Evolutionary conservation across 2,329 filamentous ascomycete genomes (phyloP).

Genomic region (Massarina eburnea): DNA sequence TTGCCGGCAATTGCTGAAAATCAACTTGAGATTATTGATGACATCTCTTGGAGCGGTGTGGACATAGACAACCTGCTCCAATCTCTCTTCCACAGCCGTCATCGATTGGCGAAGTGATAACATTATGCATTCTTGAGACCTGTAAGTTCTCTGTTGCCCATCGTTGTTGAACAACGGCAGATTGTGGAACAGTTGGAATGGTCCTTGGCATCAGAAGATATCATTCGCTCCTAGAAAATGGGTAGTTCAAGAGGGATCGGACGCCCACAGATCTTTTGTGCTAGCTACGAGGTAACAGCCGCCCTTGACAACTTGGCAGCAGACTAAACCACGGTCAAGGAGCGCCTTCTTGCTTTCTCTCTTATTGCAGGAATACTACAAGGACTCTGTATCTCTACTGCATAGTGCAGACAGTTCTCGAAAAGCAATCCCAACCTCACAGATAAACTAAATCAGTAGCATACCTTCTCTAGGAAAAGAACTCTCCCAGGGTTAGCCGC

Average conservation of each 20-base stretch:
- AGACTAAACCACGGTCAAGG: no score
- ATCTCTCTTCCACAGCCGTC: constrained; percentile 90
- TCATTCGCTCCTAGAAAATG: no score
- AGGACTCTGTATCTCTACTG: no score
- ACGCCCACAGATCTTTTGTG: no score
- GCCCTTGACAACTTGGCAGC: no score
- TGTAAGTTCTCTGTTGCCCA: constrained; percentile 77
- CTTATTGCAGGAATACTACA: no score
- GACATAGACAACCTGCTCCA: constrained; percentile 90
- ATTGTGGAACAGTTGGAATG: constrained; percentile 56
- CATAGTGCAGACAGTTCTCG: no score
- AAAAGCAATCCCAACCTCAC: no score
- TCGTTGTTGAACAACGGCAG: constrained; percentile 95
- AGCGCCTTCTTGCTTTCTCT: no score
- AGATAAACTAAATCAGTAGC: no score
- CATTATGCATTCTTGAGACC: constrained; percentile 95
- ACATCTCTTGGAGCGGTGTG: constrained; percentile 95
- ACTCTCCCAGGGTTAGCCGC: background rate
- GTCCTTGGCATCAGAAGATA: background rate
- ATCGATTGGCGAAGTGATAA: constrained; percentile 99
- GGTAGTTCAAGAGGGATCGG: no score
- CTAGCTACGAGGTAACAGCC: no score
- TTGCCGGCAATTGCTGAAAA: constrained; percentile 91
- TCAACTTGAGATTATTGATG: constrained; percentile 79
- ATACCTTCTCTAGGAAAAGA: constrained; percentile 11